Percentiles rank a stretch among this genome's conserved stretches.
Conservation (phyloP, 257 asterid genomes). For the Nicotiana sylvestris region DNA sequence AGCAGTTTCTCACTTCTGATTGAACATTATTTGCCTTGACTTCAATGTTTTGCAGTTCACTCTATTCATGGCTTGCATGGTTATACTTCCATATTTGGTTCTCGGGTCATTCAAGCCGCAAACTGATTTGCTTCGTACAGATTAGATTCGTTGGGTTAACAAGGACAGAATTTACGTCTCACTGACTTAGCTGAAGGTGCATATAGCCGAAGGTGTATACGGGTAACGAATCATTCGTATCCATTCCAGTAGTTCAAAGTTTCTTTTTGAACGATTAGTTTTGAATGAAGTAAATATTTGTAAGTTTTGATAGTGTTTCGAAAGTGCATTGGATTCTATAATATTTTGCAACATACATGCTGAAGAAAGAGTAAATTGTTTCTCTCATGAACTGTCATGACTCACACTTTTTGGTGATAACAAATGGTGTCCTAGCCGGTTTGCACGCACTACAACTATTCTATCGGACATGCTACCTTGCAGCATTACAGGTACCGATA, state of each 20-base stretch:
- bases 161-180: constrained; percentile 9
- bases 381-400: background rate
- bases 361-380: background rate
- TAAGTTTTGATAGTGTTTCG: background rate
- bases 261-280: background rate
- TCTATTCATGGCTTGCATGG: constrained; percentile 62
- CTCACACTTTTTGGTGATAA: background rate
- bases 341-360: background rate
- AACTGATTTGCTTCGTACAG: constrained; percentile 47
- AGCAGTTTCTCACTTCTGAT: background rate
- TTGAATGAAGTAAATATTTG: constrained; percentile 3
- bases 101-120: constrained; percentile 42
- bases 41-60: constrained; percentile 44
- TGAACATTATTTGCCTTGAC: constrained; percentile 5
- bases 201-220: background rate
- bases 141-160: constrained; percentile 24
- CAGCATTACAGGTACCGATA: too few relatives aligned
- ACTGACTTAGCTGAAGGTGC: constrained; percentile 5
- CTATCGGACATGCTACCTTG: too few relatives aligned
- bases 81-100: constrained; percentile 44
- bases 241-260: background rate
- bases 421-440: too few relatives aligned
- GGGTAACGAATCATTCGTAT: background rate
- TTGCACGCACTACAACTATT: too few relatives aligned
- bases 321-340: background rate